These are phyloP conservation scores for Trichoderma guizhouense DNA, from an alignment of 2,329 filamentous ascomycete genomes.

Conservation along the genomic window DNA sequence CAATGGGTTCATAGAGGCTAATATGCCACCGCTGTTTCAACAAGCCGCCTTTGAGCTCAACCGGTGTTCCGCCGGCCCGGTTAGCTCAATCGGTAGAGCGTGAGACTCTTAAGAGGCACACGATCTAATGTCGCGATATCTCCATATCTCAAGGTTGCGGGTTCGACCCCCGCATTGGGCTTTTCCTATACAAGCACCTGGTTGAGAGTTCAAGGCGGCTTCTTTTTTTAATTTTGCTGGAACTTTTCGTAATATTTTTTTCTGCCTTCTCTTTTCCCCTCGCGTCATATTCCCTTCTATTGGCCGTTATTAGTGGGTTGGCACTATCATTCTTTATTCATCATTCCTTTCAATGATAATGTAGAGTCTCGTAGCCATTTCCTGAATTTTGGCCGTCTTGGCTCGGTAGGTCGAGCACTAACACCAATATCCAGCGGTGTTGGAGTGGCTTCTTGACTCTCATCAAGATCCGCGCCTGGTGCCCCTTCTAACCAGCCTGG, in stretches of 20 bases:
- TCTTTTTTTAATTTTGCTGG: not conserved
- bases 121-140: slow-evolving; percentile 32
- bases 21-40: not conserved
- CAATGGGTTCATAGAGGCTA: too few relatives aligned
- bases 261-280: too few relatives aligned
- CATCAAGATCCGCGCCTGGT: not conserved
- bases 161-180: slow-evolving; percentile 49
- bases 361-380: not conserved
- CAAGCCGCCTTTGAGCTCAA: not conserved
- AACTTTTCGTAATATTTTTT: not conserved
- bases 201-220: not conserved
- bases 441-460: not conserved
- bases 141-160: slow-evolving; percentile 46
- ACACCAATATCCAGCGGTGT: not conserved
- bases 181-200: slow-evolving; percentile 33
- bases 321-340: too few relatives aligned
- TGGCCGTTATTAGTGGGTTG: too few relatives aligned
- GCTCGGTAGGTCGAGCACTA: not conserved
- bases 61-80: slow-evolving; percentile 26
- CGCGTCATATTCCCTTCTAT: not conserved
- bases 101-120: slow-evolving; percentile 58
- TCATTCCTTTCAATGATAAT: too few relatives aligned
- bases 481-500: not conserved
- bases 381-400: not conserved
- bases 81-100: slow-evolving; percentile 57